These are phyloP conservation scores for Amyloporia xantha DNA, from an alignment of 768 basidiomycete species.

Conservation along the genomic window DNA sequence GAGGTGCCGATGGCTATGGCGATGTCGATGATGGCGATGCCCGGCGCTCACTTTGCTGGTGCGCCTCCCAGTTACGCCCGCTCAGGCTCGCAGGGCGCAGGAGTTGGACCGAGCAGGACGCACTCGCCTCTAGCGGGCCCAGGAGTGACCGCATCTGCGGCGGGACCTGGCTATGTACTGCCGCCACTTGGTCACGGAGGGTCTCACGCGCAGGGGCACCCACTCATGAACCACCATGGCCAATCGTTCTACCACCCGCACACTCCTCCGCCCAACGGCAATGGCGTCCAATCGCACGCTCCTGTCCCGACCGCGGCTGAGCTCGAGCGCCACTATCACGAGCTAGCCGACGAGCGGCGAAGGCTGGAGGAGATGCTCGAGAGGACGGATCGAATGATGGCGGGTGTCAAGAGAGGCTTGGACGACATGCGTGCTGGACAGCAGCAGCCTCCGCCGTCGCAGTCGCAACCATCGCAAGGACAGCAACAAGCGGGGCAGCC, in stretches of 20 bases:
- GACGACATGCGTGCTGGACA: slow-evolving; percentile 58
- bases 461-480: slow-evolving; percentile 4
- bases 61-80: slow-evolving; percentile 54
- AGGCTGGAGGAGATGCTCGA: slow-evolving; percentile 69
- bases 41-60: slow-evolving; percentile 4
- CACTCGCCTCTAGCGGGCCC: slow-evolving; percentile 59
- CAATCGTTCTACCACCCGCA: slow-evolving; percentile 30
- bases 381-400: slow-evolving; percentile 69
- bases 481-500: slow-evolving; percentile 7
- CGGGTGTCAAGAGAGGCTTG: slow-evolving; percentile 62
- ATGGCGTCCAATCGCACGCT: slow-evolving; percentile 1
- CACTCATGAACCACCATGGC: slow-evolving; percentile 9
- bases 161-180: slow-evolving; percentile 32
- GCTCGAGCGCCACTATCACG: slow-evolving; percentile 64
- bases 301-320: slow-evolving; percentile 34
- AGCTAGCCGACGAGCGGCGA: slow-evolving; percentile 56
- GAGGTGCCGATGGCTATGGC: slow-evolving; percentile 4
- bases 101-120: slow-evolving; percentile 58
- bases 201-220: slow-evolving; percentile 13
- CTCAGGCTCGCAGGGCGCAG: slow-evolving; percentile 36
- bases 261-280: slow-evolving; percentile 38
- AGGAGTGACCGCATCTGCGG: slow-evolving; percentile 28
- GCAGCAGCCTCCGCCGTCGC: slow-evolving; percentile 14
- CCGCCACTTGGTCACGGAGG: slow-evolving; percentile 24
- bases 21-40: slow-evolving; percentile 6